phyloP scores from a whole-genome alignment of 371 early-diverging fungal species.

The Mortierella sp. region DNA sequence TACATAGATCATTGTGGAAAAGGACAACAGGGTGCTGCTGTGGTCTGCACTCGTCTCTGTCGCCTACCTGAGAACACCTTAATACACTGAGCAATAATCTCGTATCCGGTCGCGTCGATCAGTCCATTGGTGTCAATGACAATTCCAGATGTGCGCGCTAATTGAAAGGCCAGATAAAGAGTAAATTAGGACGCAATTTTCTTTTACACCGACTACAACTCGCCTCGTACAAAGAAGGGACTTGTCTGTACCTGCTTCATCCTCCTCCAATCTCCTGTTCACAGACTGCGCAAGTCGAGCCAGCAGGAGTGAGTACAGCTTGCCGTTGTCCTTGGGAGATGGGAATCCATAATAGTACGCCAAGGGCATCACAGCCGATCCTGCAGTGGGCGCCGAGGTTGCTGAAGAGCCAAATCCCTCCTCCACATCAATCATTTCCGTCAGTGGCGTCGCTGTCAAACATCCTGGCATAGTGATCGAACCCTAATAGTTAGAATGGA shows the following conservation, averaged over 20 bases:
- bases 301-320: slow-evolving; percentile 78
- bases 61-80: slow-evolving; percentile 74
- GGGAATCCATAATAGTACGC: slow-evolving; percentile 94
- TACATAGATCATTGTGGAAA: neutral
- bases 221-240: neutral
- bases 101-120: slow-evolving; percentile 74
- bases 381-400: slow-evolving; percentile 73
- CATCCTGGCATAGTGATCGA: slow-evolving; percentile 91
- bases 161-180: neutral
- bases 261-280: slow-evolving; percentile 72
- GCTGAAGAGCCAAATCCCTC: slow-evolving; percentile 89
- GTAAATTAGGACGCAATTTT: neutral
- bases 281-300: slow-evolving; percentile 75
- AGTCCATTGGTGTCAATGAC: slow-evolving; percentile 79
- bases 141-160: slow-evolving; percentile 70
- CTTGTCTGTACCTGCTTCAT: slow-evolving; percentile 66
- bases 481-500: slow-evolving; percentile 63
- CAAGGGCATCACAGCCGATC: slow-evolving; percentile 81
- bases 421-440: slow-evolving; percentile 85
- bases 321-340: slow-evolving; percentile 80
- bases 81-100: slow-evolving; percentile 74
- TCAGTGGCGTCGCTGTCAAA: slow-evolving; percentile 82
- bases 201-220: neutral
- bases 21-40: neutral
- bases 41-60: neutral